Evolutionary conservation across 1,139 yeast species (phyloP), one percentile per base, ranked within the genome.

Genomic region (Geotrichum klebahnii): DNA sequence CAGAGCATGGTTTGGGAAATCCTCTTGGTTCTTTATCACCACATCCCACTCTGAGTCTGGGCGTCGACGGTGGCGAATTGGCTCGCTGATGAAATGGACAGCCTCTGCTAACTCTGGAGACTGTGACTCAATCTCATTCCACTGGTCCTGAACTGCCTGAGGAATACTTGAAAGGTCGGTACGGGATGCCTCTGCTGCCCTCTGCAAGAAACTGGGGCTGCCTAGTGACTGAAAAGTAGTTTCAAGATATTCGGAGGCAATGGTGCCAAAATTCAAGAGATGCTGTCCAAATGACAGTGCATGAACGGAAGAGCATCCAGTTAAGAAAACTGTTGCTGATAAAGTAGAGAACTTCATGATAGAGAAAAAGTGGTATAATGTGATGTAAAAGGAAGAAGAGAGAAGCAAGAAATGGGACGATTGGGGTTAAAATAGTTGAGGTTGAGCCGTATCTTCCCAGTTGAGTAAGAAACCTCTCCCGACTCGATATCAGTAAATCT

Each of bases 1-100:
- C 4, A 53, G 44, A n/a, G 43, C 36, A 26, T 53, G 55, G 39
- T 45, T 48, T n/a, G 55, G 55, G 24, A 53, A 47, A 12, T 36
- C 46, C n/a, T n/a, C n/a, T n/a, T n/a, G 32, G 32, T 28, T 28
- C 10, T 10, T 28, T 10, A 10, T 28, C 10, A 28, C n/a, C 12
- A 28, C 10, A 28, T 28, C 10, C 32, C 10, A 28, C n/a, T n/a
- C n/a, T 28, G 10, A 28, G 12, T 10, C 32, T 28, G 10, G 32
- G 10, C 32, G n/a, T n/a, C n/a, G n/a, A n/a, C n/a, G n/a, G n/a
- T n/a, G n/a, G n/a, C n/a, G n/a, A n/a, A n/a, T n/a, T n/a, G n/a
- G n/a, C n/a, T n/a, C n/a, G 12, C 6, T 6, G 12, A 26, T 8
- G 6, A 12, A 6, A 12, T 26, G 6, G 9, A 8, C 9, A 12